Evolutionary conservation across 2,329 filamentous ascomycete genomes (phyloP), one percentile per base, ranked within the genome.

Genomic region (Rachicladosporium sp.): DNA sequence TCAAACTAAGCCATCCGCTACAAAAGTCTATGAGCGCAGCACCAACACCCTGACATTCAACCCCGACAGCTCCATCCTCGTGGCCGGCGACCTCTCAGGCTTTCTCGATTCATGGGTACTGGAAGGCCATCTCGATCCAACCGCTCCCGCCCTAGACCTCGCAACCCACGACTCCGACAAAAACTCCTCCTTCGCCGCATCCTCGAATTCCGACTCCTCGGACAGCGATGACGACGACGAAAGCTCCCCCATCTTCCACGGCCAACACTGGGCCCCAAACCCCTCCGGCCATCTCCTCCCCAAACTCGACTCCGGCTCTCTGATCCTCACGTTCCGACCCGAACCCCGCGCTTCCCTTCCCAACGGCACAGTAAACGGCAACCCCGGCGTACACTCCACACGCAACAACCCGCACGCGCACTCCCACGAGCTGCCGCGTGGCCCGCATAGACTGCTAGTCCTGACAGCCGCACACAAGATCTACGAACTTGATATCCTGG

Each of bases 31-130:
- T 61, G 76, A 86, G 46, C 74, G 82, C 56, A 80, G 71, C 33
- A 78, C 96, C 48, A 78, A 73, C 29, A 80, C 84, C 39, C 60
- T 80, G 19, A 70, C 79, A 2, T 95, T 96, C 59, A 88, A 87
- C 8, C 68, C 78, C 4, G 82, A 94, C 56, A 85, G 83, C 56
- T 77, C 73, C 48, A 74, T 93, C 46, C 66, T 96, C 35, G 87
- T 82, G 6, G 74, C 79, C 23, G 79, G 81, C 35, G 89, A 95
- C 58, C 63, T 95, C 38, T 79, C 82, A 33, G 91, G 91, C 33
- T 86, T 80, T 60, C 69, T 96, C 27, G 88, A 96, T 55, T 87
- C 81, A 11, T 98, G 88, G 83, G 65, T 86, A 2, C 62, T 93
- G 40, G 71, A 76, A 53, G 72, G 72, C 31, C 59, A 72, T 44